phyloP scores from a whole-genome alignment of 345 rosid genomes.

The Hypericum androsaemum region DNA sequence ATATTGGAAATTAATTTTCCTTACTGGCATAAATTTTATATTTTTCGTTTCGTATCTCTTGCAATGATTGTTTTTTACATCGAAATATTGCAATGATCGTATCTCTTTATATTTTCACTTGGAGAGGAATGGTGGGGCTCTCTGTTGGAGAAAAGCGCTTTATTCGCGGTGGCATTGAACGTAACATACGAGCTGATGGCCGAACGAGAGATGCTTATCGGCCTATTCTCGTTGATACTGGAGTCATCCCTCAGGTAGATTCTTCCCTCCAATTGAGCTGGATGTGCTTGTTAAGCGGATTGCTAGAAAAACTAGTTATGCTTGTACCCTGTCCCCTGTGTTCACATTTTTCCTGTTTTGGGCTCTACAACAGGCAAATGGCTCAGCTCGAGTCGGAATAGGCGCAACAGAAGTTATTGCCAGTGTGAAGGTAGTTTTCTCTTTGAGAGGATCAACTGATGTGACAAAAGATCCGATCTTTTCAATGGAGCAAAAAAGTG shows the following conservation, averaged over 20 bases:
- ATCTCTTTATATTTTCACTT: no score
- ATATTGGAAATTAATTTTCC: no score
- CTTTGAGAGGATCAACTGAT: no score
- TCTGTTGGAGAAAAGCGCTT: slow-evolving; percentile 64
- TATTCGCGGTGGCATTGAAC: slow-evolving; percentile 71
- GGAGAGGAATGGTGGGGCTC: slow-evolving; percentile 62
- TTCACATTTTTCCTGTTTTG: neutral
- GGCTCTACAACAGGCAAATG: slow-evolving; percentile 54
- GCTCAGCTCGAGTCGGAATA: slow-evolving; percentile 69
- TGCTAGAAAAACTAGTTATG: neutral
- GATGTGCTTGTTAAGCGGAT: neutral
- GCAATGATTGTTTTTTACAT: no score
- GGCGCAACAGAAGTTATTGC: slow-evolving; percentile 92
- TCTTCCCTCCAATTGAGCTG: neutral
- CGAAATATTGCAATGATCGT: no score
- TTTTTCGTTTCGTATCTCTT: no score
- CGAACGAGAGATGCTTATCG: slow-evolving; percentile 57
- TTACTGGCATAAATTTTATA: no score
- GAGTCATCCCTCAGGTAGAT: slow-evolving; percentile 80
- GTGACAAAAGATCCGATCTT: no score
- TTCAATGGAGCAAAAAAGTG: no score
- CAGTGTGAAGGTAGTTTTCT: slow-evolving; percentile 62
- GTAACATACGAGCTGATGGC: slow-evolving; percentile 75
- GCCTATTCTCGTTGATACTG: slow-evolving; percentile 58
- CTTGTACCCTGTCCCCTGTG: neutral